Evolutionary conservation across 2,329 filamentous ascomycete genomes (phyloP).

Genomic region (Trichophyton simii): DNA sequence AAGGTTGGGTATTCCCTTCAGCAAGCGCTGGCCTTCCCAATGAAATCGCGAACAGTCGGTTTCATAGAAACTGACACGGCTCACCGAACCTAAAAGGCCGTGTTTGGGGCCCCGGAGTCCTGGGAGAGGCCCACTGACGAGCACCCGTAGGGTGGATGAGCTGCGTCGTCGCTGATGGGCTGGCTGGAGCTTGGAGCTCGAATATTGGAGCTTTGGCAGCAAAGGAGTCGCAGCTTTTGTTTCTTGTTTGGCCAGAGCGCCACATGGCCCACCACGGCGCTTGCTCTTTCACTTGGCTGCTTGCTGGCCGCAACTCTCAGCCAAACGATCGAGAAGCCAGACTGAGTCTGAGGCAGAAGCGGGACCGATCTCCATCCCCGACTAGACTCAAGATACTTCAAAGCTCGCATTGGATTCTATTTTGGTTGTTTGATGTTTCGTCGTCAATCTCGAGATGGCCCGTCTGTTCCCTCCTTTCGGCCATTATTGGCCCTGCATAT

Average conservation of each 20-base stretch:
- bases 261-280: neutral
- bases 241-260: neutral
- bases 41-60: neutral
- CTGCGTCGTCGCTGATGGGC: neutral
- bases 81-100: neutral
- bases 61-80: slow-evolving; percentile 1
- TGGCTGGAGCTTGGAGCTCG: neutral
- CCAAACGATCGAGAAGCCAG: slow-evolving; percentile 2
- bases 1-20: neutral
- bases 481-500: neutral
- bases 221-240: neutral
- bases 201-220: neutral
- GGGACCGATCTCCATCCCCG: neutral
- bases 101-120: neutral
- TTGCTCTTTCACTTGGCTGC: neutral
- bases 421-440: neutral
- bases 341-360: neutral
- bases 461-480: too few relatives aligned
- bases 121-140: neutral
- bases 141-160: neutral
- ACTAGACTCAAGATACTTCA: neutral
- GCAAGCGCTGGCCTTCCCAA: neutral
- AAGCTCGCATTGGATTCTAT: neutral
- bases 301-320: neutral
- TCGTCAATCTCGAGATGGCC: neutral